phyloP scores from a whole-genome alignment of 2,329 filamentous ascomycete species.

The Apiospora malaysiana region DNA sequence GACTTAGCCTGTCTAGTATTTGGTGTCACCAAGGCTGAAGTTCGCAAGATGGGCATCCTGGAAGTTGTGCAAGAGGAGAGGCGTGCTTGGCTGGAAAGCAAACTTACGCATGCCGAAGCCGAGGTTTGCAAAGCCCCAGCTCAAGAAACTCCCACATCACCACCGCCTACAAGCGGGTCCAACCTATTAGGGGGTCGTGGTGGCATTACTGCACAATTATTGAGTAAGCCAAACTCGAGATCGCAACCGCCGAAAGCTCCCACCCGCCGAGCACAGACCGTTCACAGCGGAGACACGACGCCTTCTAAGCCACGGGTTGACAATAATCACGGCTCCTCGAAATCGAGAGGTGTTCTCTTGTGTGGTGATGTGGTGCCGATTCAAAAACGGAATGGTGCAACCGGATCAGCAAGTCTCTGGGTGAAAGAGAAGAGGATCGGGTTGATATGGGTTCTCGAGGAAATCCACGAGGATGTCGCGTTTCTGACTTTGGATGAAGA shows the following conservation, averaged over 20 bases:
- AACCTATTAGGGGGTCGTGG: conserved; percentile 70
- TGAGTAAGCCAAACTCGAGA: conserved; percentile 79
- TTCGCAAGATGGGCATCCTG: conserved; percentile 91
- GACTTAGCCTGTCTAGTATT: conserved; percentile 97
- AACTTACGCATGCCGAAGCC: conserved; percentile 70
- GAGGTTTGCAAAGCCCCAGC: conserved; percentile 44
- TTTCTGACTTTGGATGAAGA: conserved; percentile 78
- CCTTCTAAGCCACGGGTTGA: conserved; percentile 60
- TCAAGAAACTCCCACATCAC: conserved; percentile 42
- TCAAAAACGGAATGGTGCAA: conserved; percentile 90
- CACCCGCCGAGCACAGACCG: conserved; percentile 67
- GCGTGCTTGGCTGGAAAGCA: conserved; percentile 86
- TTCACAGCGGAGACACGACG: conserved; percentile 61
- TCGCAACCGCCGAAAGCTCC: conserved; percentile 59
- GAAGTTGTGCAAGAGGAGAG: conserved; percentile 93
- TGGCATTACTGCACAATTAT: conserved; percentile 84
- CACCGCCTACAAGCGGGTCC: conserved; percentile 50
- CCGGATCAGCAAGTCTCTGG: conserved; percentile 94
- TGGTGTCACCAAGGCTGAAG: conserved; percentile 95
- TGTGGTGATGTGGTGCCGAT: conserved; percentile 99
- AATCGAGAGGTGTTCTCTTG: conserved; percentile 85
- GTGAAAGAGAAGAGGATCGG: conserved; percentile 96
- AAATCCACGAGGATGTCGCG: conserved; percentile 94
- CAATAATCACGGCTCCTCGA: conserved; percentile 71
- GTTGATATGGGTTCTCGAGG: conserved; percentile 96